phyloP scores from a whole-genome alignment of 1,284 basidiomycete genomes.

The Malassezia equina region DNA sequence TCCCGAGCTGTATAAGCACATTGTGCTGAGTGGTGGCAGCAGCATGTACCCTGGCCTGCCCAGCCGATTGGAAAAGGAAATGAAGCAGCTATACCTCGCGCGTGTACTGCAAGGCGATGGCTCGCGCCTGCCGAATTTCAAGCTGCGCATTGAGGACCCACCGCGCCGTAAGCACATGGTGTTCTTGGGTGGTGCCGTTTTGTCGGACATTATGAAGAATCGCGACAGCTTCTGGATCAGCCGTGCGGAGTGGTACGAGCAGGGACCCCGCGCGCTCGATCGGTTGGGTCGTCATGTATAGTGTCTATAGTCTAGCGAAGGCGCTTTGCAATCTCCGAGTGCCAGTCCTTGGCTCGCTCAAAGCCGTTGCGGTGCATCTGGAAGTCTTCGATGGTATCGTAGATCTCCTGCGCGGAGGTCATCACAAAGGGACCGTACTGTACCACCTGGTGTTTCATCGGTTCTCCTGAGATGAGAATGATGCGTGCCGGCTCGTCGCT shows the following conservation, averaged over 20 bases:
- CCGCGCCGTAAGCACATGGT: conserved; percentile 98
- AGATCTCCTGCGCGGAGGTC: conserved; percentile 67
- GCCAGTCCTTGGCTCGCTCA: conserved; percentile 78
- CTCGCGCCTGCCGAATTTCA: conserved; percentile 89
- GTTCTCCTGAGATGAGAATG: conserved; percentile 65
- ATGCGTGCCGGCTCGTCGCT: conserved; percentile 20
- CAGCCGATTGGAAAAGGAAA: conserved; percentile 92
- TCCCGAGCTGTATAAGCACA: conserved; percentile 88
- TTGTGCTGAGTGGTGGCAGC: conserved; percentile 83
- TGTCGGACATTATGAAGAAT: conserved; percentile 93
- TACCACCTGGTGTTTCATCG: conserved; percentile 73
- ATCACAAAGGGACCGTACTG: conserved; percentile 73
- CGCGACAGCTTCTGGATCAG: conserved; percentile 73
- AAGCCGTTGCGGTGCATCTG: conserved; percentile 72
- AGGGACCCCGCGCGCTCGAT: conserved; percentile 39
- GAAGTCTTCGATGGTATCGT: conserved; percentile 73
- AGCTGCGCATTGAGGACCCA: conserved; percentile 95
- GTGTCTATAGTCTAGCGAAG: not conserved
- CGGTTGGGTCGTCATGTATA: conserved; percentile 40
- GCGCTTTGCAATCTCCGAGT: conserved; percentile 58
- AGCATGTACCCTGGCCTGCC: conserved; percentile 99
- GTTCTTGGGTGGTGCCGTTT: conserved; percentile 75
- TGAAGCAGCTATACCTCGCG: conserved; percentile 95
- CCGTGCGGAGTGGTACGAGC: conserved; percentile 46
- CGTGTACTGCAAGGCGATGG: conserved; percentile 78